These are phyloP conservation scores for Ceratocystiopsis minuta DNA, from an alignment of 2,329 filamentous ascomycete species.

Conservation along the genomic window DNA sequence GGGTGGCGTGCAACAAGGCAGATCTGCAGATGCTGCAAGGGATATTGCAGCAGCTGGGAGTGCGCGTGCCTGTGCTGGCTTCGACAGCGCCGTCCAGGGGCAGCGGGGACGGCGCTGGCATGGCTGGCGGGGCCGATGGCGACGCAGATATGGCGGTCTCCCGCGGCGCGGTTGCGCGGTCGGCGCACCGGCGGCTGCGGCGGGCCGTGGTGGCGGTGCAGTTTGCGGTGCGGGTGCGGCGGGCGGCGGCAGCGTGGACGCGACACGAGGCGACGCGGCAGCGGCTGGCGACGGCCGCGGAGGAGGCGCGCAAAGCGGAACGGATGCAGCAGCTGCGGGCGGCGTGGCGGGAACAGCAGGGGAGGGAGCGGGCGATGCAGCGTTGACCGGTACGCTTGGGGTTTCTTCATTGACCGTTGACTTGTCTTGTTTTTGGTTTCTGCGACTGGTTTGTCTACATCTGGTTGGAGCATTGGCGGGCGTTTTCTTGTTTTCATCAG, in stretches of 20 bases:
- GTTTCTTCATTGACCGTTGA: too few relatives aligned
- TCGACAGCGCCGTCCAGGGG: not conserved
- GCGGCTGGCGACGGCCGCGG: slow-evolving; percentile 29
- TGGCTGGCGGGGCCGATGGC: not conserved
- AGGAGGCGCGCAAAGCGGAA: slow-evolving; percentile 27
- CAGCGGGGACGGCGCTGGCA: not conserved
- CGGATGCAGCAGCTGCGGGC: slow-evolving; percentile 22
- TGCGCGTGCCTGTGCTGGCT: slow-evolving; percentile 11
- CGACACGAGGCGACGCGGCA: slow-evolving; percentile 31
- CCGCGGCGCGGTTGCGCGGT: slow-evolving; percentile 13
- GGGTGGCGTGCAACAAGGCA: slow-evolving; percentile 81
- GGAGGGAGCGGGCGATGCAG: too few relatives aligned
- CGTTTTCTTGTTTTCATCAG: too few relatives aligned
- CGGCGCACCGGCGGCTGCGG: slow-evolving; percentile 13
- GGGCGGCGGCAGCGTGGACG: slow-evolving; percentile 30
- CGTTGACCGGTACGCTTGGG: too few relatives aligned
- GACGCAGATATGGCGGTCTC: slow-evolving; percentile 8
- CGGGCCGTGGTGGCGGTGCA: slow-evolving; percentile 21
- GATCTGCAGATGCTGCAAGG: slow-evolving; percentile 71
- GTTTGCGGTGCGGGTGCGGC: slow-evolving; percentile 33
- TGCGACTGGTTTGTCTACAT: too few relatives aligned
- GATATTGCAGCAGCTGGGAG: slow-evolving; percentile 48
- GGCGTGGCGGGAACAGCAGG: slow-evolving; percentile 14
- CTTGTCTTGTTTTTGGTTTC: too few relatives aligned
- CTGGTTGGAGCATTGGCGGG: too few relatives aligned